These are phyloP conservation scores for Amanita phalloides DNA, from an alignment of 768 basidiomycete species.

Conservation along the genomic window DNA sequence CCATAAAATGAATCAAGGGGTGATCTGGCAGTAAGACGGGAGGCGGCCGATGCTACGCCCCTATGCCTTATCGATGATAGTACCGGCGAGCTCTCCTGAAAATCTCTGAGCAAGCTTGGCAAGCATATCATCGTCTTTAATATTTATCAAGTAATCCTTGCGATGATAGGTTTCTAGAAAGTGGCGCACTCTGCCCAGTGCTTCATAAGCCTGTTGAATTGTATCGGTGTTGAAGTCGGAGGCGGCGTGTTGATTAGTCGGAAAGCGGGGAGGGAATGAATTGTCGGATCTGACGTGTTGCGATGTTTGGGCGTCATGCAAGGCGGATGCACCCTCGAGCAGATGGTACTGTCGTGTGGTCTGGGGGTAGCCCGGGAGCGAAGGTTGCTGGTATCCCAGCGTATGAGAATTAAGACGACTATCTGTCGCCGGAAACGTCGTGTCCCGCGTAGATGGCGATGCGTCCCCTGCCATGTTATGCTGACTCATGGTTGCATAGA, in stretches of 20 bases:
- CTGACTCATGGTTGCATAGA: neutral
- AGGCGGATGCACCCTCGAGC: neutral
- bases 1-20: neutral
- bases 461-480: neutral
- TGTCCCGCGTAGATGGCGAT: neutral
- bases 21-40: neutral
- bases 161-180: constrained; percentile 3
- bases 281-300: neutral
- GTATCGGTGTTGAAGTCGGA: neutral
- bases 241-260: neutral
- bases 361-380: neutral
- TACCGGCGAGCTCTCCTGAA: constrained; percentile 1
- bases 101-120: neutral
- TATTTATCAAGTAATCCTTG: neutral
- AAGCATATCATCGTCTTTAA: neutral
- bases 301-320: neutral
- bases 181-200: neutral
- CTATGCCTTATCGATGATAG: constrained; percentile 5
- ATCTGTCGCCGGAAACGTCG: neutral
- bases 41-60: neutral
- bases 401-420: neutral
- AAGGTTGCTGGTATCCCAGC: neutral
- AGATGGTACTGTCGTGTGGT: neutral
- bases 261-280: neutral
- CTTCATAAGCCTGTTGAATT: constrained; percentile 3